These are phyloP conservation scores for Pugionium dolabratum DNA, from an alignment of 345 rosid genomes.

Conservation along the genomic window DNA sequence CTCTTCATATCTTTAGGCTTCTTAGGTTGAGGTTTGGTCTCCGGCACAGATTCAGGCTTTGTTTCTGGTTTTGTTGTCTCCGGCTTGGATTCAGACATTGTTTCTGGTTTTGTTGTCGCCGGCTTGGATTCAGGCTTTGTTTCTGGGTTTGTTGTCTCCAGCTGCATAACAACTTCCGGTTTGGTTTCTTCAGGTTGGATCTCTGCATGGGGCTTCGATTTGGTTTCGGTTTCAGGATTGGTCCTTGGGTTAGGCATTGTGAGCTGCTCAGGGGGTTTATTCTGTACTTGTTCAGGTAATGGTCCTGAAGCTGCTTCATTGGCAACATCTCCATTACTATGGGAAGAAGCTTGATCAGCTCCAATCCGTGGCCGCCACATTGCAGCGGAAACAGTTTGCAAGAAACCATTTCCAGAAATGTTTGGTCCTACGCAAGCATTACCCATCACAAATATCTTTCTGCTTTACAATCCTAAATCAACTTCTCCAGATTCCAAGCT, in stretches of 20 bases:
- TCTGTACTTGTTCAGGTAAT: slow-evolving; percentile 54
- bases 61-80: slow-evolving; percentile 52
- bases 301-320: slow-evolving; percentile 44
- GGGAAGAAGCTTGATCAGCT: slow-evolving; percentile 50
- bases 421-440: slow-evolving; percentile 84
- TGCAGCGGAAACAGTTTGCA: slow-evolving; percentile 77
- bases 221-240: slow-evolving; percentile 25
- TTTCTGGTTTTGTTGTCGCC: slow-evolving; percentile 50
- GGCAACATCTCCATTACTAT: slow-evolving; percentile 42
- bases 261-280: slow-evolving; percentile 71
- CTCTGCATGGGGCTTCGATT: slow-evolving; percentile 33
- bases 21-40: slow-evolving; percentile 45
- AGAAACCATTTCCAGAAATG: slow-evolving; percentile 61
- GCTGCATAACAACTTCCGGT: slow-evolving; percentile 41
- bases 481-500: slow-evolving; percentile 26
- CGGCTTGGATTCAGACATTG: slow-evolving; percentile 48
- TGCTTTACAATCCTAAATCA: slow-evolving; percentile 28
- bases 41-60: slow-evolving; percentile 24
- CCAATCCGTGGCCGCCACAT: slow-evolving; percentile 68
- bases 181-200: slow-evolving; percentile 28
- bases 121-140: slow-evolving; percentile 49
- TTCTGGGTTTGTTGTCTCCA: slow-evolving; percentile 49
- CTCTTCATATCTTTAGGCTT: slow-evolving; percentile 58
- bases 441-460: slow-evolving; percentile 53
- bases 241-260: slow-evolving; percentile 47